Evolutionary conservation across 768 basidiomycete species (phyloP).

Genomic region (Tylopilus subfusipes): DNA sequence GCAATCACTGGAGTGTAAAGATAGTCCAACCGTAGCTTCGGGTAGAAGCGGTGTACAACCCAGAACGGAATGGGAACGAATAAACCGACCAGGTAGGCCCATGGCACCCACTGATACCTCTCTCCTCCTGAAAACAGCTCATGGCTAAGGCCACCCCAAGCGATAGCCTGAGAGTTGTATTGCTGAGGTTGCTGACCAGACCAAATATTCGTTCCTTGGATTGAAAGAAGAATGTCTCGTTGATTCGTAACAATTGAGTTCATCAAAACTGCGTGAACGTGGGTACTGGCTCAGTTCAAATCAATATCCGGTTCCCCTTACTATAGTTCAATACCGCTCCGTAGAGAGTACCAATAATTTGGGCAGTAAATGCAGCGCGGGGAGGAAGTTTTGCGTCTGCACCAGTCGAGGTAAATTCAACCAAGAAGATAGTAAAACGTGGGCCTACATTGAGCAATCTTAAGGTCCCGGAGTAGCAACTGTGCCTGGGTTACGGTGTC

Average conservation of each 20-base stretch:
- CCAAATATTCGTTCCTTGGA: conserved; percentile 47
- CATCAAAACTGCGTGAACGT: conserved; percentile 39
- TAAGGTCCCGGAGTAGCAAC: conserved; percentile 54
- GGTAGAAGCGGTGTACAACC: conserved; percentile 36
- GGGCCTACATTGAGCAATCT: conserved; percentile 34
- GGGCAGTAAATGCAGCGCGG: conserved; percentile 60
- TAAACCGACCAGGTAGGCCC: conserved; percentile 33
- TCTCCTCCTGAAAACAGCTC: conserved; percentile 31
- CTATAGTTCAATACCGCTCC: conserved; percentile 41
- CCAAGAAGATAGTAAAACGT: conserved; percentile 20
- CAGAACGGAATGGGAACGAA: conserved; percentile 41
- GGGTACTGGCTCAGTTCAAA: conserved; percentile 36
- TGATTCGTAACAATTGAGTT: conserved; percentile 53
- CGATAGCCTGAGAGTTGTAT: conserved; percentile 34
- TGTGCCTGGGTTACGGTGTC: conserved; percentile 50
- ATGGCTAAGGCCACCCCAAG: conserved; percentile 41
- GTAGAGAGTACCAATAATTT: conserved; percentile 37
- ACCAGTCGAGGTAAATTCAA: conserved; percentile 36
- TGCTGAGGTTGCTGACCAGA: conserved; percentile 31
- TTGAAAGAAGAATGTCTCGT: conserved; percentile 48
- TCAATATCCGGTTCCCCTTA: conserved; percentile 39
- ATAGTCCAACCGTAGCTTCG: conserved; percentile 28
- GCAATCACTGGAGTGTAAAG: conserved; percentile 34
- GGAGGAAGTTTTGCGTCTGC: conserved; percentile 58
- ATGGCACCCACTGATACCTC: conserved; percentile 42